phyloP scores from a whole-genome alignment of 345 rosid genomes.

The Arabis hirsuta region DNA sequence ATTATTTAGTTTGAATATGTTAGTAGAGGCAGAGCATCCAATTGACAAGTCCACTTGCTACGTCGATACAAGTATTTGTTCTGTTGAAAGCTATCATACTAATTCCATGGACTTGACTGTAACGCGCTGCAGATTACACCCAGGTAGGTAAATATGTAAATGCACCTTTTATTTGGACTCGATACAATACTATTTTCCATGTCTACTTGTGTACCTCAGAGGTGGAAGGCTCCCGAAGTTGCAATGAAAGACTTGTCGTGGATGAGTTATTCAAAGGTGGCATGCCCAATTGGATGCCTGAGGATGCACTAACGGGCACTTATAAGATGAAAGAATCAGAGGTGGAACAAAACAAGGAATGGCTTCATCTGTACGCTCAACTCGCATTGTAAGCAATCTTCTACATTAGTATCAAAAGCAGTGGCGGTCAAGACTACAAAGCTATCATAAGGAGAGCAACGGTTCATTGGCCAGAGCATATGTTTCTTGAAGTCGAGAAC shows the following conservation, averaged over 20 bases:
- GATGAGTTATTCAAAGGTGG: slow-evolving; percentile 6
- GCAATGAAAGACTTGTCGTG: neutral
- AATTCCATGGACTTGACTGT: neutral
- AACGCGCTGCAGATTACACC: neutral
- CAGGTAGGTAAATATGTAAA: neutral
- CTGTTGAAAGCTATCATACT: too few relatives aligned
- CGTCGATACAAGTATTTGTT: neutral
- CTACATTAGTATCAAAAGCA: neutral
- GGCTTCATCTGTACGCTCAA: neutral
- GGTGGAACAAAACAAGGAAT: neutral
- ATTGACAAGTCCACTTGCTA: neutral
- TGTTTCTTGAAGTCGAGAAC: too few relatives aligned
- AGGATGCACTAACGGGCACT: neutral
- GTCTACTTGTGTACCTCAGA: slow-evolving; percentile 4
- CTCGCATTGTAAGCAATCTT: slow-evolving; percentile 11
- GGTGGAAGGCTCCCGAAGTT: neutral
- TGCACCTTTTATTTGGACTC: neutral
- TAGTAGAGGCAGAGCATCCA: neutral
- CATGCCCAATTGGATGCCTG: neutral
- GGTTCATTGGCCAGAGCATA: neutral
- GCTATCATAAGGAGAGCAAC: slow-evolving; percentile 5
- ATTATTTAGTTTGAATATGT: too few relatives aligned
- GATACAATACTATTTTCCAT: neutral
- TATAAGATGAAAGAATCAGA: slow-evolving; percentile 3
- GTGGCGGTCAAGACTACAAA: neutral